Evolutionary conservation across 1,139 yeast species (phyloP), one percentile per base, ranked within the genome.

Genomic region (Suhomyces chickasaworum): DNA sequence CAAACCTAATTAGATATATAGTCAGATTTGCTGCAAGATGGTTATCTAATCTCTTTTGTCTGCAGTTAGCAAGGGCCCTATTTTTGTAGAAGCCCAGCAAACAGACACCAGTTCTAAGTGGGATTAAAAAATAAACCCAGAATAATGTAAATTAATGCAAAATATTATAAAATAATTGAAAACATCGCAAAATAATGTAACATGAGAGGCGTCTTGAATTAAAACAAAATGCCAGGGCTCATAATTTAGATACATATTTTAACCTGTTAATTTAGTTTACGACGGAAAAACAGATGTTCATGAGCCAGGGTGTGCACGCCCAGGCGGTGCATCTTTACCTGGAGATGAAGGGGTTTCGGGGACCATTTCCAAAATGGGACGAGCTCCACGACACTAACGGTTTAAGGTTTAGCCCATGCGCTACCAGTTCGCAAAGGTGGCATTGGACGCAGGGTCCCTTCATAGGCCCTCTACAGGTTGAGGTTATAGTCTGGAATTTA

Each of bases 21-120:
- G 37, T 37, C 20, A 30, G 40, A 37, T 31, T 23, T 41, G 22
- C 37, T 27, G 39, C 39, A 40, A 18, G 38, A 34, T 34, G 32
- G 40, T 27, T 34, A 41, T 35, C 39, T 41, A 34, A 41, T 35
- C 39, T 30, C 9, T 10, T 13, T 29, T 29, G 34, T 12, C 32
- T 21, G 30, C 12, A 35, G 31, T 9, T 7, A 22, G 32, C 39
- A 32, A 29, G 42, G 42, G 39, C 42, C 41, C 35, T 38, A 16
- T 33, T 37, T 37, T 42, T 42, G 45, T 39, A 42, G 45, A 42
- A 37, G 41, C 45, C 44, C 45, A 43, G 42, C 46, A 43, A 37
- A 34, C 29, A 21, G 25, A 15, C 12, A 22, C 29, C 22, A 35
- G 10, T 21, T n/a, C 25, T 17, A 16, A 13, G 23, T 7, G 40